Evolutionary conservation across 2,329 filamentous ascomycete genomes (phyloP).

Genomic region (Stemphylium vesicarium): DNA sequence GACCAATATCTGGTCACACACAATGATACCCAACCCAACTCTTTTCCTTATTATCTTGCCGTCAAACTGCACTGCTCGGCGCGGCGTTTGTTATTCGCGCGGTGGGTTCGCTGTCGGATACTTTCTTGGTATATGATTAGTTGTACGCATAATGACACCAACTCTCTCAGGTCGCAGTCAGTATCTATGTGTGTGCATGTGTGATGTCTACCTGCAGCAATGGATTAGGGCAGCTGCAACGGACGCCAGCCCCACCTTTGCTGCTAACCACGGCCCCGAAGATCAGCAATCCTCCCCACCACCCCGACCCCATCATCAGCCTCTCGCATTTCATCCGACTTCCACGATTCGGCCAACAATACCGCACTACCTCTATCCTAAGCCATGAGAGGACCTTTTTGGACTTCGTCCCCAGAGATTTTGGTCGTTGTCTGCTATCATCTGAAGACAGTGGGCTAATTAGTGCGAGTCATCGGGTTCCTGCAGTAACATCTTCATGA

Average conservation of each 20-base stretch:
- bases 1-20: not conserved
- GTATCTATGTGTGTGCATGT: not conserved
- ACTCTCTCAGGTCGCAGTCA: not conserved
- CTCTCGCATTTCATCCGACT: too few species aligned
- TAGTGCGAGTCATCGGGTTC: not conserved
- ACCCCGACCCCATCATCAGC: too few species aligned
- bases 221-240: not conserved
- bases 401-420: too few species aligned
- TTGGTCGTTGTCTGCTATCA: too few species aligned
- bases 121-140: not conserved
- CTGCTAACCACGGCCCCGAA: too few species aligned
- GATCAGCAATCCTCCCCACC: too few species aligned
- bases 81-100: conserved; percentile 5
- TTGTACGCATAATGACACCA: conserved; percentile 1
- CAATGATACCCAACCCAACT: conserved; percentile 12
- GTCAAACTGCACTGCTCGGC: conserved; percentile 9
- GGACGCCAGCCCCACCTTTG: not conserved
- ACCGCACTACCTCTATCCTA: too few species aligned
- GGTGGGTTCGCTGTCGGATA: not conserved
- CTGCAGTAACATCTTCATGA: not conserved
- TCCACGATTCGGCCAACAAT: too few species aligned
- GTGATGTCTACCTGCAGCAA: too few species aligned
- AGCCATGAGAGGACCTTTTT: not conserved
- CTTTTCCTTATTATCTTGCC: not conserved
- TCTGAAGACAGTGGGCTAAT: not conserved